These are phyloP conservation scores for Magnolia changhungtana DNA, from an alignment of 164 flowering plant species.

Conservation along the genomic window DNA sequence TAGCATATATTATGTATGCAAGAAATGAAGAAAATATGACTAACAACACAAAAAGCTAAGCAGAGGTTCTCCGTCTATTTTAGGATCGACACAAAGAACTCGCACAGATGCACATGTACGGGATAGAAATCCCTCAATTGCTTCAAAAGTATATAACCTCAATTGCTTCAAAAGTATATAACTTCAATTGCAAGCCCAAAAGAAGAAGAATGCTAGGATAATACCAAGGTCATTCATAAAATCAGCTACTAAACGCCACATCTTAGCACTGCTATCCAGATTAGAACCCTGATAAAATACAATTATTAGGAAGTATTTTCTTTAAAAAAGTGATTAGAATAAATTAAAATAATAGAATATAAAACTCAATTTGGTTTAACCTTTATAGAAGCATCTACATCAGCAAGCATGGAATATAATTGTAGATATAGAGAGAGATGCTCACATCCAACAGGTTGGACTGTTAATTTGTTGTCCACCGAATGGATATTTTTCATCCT, in stretches of 20 bases:
- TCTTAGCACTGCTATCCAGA: slow-evolving; percentile 93
- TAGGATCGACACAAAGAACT: background rate
- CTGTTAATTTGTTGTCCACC: too few species aligned
- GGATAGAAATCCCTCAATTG: background rate
- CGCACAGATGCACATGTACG: background rate
- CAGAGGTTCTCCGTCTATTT: background rate
- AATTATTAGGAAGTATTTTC: background rate
- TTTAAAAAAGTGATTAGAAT: background rate
- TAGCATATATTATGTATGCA: background rate
- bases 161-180: too few species aligned
- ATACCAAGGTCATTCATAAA: slow-evolving; percentile 99
- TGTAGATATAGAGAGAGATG: too few species aligned
- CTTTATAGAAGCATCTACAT: too few species aligned
- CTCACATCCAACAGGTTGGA: too few species aligned
- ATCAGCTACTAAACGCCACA: slow-evolving; percentile 99
- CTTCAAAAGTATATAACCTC: background rate
- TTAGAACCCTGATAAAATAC: slow-evolving; percentile 55
- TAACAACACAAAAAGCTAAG: background rate
- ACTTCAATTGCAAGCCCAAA: background rate
- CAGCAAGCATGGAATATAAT: too few species aligned
- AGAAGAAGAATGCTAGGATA: background rate
- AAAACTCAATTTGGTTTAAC: too few species aligned
- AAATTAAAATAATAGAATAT: too few species aligned
- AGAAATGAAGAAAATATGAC: background rate
- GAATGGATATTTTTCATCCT: too few species aligned